Evolutionary conservation across 108 stramenopile species (phyloP).

Genomic region (Schizochytrium sp.): DNA sequence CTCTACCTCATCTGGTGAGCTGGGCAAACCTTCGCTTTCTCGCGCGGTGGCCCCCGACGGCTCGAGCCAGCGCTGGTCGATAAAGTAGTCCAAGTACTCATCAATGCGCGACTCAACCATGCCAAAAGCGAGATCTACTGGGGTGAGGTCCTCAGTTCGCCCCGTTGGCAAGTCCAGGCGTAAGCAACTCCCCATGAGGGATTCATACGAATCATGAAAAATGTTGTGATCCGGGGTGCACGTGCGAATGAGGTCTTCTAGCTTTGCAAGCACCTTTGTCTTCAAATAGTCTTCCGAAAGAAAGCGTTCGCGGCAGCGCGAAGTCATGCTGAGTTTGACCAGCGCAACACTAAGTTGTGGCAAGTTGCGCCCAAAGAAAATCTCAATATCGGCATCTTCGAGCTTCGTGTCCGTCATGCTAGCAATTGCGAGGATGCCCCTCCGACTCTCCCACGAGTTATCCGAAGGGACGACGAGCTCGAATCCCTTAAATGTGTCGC

Average conservation of each 20-base stretch:
- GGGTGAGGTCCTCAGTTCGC: background rate
- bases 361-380: background rate
- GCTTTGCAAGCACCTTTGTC: background rate
- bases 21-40: background rate
- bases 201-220: background rate
- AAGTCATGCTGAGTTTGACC: background rate
- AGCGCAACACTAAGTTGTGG: background rate
- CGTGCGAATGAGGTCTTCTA: background rate
- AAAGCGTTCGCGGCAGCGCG: background rate
- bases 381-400: background rate
- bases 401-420: background rate
- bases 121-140: background rate
- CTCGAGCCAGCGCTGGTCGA: background rate
- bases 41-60: too few species aligned
- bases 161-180: background rate
- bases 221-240: background rate
- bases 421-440: background rate
- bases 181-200: background rate
- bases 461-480: background rate
- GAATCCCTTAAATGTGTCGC: background rate
- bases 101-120: background rate
- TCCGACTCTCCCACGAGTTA: background rate
- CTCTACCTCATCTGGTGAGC: background rate
- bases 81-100: conserved; percentile 1
- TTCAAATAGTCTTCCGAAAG: background rate